Evolutionary conservation across 352 stramenopile genomes (phyloP).

Genomic region (Phytophthora rubi): DNA sequence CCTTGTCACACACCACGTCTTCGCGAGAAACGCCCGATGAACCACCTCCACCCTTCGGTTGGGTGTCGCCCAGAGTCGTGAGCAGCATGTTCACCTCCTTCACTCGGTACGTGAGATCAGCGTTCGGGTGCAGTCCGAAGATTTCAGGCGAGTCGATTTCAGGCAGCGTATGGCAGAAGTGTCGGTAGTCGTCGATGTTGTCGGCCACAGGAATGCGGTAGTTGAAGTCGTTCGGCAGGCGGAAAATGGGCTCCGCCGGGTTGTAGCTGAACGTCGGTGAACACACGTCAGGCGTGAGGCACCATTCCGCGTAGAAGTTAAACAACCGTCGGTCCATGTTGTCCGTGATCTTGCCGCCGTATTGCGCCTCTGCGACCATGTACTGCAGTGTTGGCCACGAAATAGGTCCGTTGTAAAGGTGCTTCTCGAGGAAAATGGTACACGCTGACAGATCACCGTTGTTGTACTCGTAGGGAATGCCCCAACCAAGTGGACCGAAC

Average conservation of each 20-base stretch:
- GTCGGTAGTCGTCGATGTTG: conserved; percentile 95
- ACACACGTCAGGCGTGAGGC: conserved; percentile 90
- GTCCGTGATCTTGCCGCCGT: conserved; percentile 99
- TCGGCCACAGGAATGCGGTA: conserved; percentile 95
- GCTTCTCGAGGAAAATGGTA: conserved; percentile 98
- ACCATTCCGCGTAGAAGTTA: conserved; percentile 98
- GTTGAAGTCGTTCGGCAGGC: conserved; percentile 97
- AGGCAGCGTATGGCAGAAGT: conserved; percentile 95
- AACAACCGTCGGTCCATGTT: conserved; percentile 98
- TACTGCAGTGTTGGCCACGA: conserved; percentile 99
- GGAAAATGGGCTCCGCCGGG: conserved; percentile 93
- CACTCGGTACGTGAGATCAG: conserved; percentile 97
- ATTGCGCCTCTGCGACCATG: conserved; percentile 98
- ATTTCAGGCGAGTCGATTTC: conserved; percentile 99
- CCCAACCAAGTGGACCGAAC: conserved; percentile 98
- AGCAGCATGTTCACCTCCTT: conserved; percentile 97
- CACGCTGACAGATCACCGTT: conserved; percentile 97
- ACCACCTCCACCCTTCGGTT: conserved; percentile 94
- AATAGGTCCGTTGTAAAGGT: conserved; percentile 98
- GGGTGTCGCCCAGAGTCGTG: conserved; percentile 94
- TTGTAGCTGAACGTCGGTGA: conserved; percentile 95
- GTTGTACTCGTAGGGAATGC: conserved; percentile 99
- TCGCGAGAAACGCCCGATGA: conserved; percentile 92
- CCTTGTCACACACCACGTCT: conserved; percentile 97
- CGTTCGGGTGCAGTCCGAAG: conserved; percentile 98